A percentile compares a stretch with the other conserved stretches of the same genome.
Conservation (phyloP, 805 yeast species). For the Starmerella stigmatis region DNA sequence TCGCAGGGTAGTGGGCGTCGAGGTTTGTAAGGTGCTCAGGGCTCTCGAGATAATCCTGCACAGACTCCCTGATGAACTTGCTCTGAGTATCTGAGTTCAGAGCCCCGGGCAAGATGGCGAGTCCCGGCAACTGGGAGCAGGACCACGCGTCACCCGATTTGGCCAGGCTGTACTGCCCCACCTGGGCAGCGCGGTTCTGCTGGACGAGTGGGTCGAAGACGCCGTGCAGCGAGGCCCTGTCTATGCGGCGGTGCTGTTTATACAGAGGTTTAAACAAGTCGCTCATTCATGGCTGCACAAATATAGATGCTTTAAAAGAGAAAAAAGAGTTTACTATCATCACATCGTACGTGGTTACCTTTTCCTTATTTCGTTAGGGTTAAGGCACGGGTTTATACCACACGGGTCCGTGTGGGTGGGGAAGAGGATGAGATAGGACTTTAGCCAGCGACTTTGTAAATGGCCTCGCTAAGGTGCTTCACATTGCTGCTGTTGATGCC, state of each 20-base stretch:
- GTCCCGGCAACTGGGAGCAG: conserved; percentile 31
- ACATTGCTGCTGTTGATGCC: conserved; percentile 78
- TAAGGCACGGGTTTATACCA: conserved; percentile 5
- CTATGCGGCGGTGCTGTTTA: conserved; percentile 20
- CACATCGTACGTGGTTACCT: neutral
- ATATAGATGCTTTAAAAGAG: neutral
- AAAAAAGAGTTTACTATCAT: neutral
- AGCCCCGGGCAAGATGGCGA: conserved; percentile 25
- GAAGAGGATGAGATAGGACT: neutral
- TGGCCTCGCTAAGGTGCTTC: conserved; percentile 63
- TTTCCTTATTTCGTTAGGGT: neutral
- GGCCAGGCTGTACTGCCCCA: conserved; percentile 8
- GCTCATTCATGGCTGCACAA: conserved; percentile 7
- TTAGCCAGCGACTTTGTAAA: conserved; percentile 52
- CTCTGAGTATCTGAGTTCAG: conserved; percentile 27
- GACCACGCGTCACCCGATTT: conserved; percentile 13
- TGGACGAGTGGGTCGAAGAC: conserved; percentile 18
- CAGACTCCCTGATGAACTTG: conserved; percentile 26
- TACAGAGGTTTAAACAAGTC: conserved; percentile 27
- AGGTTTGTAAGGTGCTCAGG: conserved; percentile 32
- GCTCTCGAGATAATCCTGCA: conserved; percentile 30
- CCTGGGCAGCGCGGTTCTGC: no score
- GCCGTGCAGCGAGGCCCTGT: neutral
- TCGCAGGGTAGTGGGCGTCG: conserved; percentile 27
- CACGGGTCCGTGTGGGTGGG: neutral